A percentile compares a stretch with the other conserved stretches of the same genome.
These are phyloP conservation scores for Alternaria postmessia DNA, from an alignment of 2,329 filamentous ascomycete genomes.

Conservation along the genomic window DNA sequence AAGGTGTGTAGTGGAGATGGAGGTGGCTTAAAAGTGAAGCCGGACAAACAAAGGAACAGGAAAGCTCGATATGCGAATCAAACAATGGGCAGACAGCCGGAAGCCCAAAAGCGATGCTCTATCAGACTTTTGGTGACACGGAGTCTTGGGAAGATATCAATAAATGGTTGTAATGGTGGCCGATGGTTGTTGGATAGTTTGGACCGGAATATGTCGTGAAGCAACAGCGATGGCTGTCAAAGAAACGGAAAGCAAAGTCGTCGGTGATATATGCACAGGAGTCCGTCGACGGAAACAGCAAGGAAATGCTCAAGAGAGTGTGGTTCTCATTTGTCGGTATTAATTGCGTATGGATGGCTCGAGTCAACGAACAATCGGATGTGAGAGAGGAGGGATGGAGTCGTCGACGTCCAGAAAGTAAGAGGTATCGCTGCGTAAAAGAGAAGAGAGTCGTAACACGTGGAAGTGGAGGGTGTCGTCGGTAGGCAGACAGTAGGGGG, in stretches of 20 bases:
- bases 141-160: conserved; percentile 45
- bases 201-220: conserved; percentile 40
- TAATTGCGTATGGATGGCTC: conserved; percentile 51
- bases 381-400: conserved; percentile 29
- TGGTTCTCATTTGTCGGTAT: conserved; percentile 55
- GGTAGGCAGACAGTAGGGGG: conserved; percentile 35
- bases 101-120: conserved; percentile 49
- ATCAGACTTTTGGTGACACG: conserved; percentile 49
- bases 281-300: conserved; percentile 51
- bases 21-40: conserved; percentile 33
- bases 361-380: conserved; percentile 50
- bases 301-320: conserved; percentile 55
- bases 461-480: conserved; percentile 45
- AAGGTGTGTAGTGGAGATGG: conserved; percentile 25
- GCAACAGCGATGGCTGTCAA: conserved; percentile 37
- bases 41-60: conserved; percentile 32
- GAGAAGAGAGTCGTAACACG: conserved; percentile 51
- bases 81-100: conserved; percentile 46
- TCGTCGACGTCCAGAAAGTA: conserved; percentile 42
- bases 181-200: conserved; percentile 25
- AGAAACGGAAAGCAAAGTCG: conserved; percentile 42
- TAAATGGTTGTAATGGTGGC: conserved; percentile 44
- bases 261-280: conserved; percentile 53
- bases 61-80: conserved; percentile 41
- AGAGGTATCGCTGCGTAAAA: conserved; percentile 50